Percentiles rank a stretch among this genome's conserved stretches.
These are phyloP conservation scores for Metschnikowia shivogae DNA, from an alignment of 805 yeast genomes.

Conservation along the genomic window DNA sequence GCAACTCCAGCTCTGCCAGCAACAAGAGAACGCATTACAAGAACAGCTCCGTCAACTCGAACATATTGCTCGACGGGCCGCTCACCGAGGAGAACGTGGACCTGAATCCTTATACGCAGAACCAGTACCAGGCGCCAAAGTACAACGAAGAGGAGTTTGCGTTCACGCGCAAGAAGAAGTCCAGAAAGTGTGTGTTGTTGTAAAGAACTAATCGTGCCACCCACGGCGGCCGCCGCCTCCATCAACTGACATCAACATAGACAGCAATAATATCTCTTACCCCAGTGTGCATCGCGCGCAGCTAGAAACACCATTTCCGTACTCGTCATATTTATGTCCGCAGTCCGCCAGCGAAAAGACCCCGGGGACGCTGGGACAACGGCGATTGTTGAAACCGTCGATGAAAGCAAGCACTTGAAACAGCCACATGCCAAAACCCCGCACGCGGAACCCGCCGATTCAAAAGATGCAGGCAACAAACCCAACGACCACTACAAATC, in stretches of 20 bases:
- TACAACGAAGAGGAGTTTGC: slow-evolving; percentile 42
- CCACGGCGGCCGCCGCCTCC: too few relatives aligned
- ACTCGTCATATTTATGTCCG: neutral
- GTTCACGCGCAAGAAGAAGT: slow-evolving; percentile 32
- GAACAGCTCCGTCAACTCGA: slow-evolving; percentile 33
- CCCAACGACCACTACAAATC: slow-evolving; percentile 59
- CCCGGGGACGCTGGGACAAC: neutral
- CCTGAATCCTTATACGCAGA: slow-evolving; percentile 35
- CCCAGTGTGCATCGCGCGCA: neutral
- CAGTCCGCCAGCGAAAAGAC: neutral
- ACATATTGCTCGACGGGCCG: slow-evolving; percentile 37
- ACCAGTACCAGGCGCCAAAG: slow-evolving; percentile 12
- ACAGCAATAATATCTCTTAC: too few relatives aligned
- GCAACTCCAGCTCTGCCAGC: slow-evolving; percentile 17
- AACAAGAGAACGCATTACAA: slow-evolving; percentile 35
- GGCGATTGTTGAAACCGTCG: neutral
- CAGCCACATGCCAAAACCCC: too few relatives aligned
- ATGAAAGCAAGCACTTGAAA: too few relatives aligned
- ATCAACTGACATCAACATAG: too few relatives aligned
- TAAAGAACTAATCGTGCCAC: slow-evolving; percentile 6
- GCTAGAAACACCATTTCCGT: neutral
- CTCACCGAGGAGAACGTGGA: slow-evolving; percentile 34
- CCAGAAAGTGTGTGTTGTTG: slow-evolving; percentile 32
- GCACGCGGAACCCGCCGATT: neutral
- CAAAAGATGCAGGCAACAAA: slow-evolving; percentile 70